Base-by-base conservation (phyloP, 2,329 filamentous ascomycete species). In the Juglanconis oblonga region DNA sequence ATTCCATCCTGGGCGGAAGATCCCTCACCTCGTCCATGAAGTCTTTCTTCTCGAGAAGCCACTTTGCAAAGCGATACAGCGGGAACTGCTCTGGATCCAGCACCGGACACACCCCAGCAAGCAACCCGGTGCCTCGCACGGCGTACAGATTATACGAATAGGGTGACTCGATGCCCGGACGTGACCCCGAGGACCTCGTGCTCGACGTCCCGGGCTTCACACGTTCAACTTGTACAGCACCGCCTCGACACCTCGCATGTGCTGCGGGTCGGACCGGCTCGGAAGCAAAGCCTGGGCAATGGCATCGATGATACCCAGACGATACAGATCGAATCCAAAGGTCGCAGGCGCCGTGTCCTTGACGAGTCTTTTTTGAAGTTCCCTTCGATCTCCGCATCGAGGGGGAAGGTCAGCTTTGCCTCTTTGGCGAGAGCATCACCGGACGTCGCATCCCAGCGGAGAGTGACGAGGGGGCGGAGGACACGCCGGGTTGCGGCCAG, bases 151-250 rank as follows among this genome's bases (percentile, higher is more conserved):
- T 87, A 70, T 87, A 87, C 17, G 0, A 83, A 87, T 29, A 88
- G 67, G 0, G 81, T 87, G 14, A 87, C 62, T 0, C 82, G 79
- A 59, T 87, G 75, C 0, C 84, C 83, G 1, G 70, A 64, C 0
- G 71, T 80, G 5, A 87, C 77, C 13, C 79, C 74, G 0, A 77
- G 65, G 1, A 84, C 76, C 62, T 84, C 79, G 56, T 84, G 81
- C 61, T 82, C 76, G 64, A 79, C 83, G 66, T 83, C 79, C 8
- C 13, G 11, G 36, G n/a, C 6, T 5, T 64, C 68, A 49, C 55
- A 82, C 78, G 64, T 86, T 86, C 17, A 86, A 68, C 62, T 85
- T 85, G 67, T 84, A 85, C 2, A 87, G 69, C 69, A 86, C 81
- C 0, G 82, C 82, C 4, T 69, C 70, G 1, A 86, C 69, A 6